These are phyloP conservation scores for Calophaca sinica DNA, from an alignment of 306 rosid genomes.

Conservation along the genomic window DNA sequence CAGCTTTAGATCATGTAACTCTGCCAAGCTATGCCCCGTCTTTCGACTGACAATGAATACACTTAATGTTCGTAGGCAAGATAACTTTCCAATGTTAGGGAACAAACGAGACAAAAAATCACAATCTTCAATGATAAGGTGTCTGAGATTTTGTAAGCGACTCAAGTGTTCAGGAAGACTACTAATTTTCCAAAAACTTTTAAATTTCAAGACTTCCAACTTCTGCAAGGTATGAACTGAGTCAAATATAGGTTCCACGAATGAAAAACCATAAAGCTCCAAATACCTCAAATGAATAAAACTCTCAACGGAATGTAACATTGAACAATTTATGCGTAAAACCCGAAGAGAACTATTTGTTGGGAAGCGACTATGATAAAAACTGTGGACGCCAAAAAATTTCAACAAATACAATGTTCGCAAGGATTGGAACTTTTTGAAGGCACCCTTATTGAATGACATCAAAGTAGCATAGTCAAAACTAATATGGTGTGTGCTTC, in stretches of 20 bases:
- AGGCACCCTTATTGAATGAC: not conserved
- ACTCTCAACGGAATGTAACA: not conserved
- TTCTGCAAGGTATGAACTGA: not conserved
- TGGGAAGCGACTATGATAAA: not conserved
- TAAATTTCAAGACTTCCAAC: constrained; percentile 12
- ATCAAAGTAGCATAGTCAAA: not conserved
- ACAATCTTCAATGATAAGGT: not conserved
- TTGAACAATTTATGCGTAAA: not conserved
- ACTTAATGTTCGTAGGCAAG: constrained; percentile 14
- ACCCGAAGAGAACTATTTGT: not conserved
- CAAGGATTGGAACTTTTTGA: not conserved
- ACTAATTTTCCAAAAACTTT: not conserved
- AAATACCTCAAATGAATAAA: constrained; percentile 33
- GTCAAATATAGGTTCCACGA: accelerated
- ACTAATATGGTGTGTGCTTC: constrained; percentile 14
- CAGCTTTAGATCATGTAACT: not conserved
- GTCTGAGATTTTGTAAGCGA: constrained; percentile 28
- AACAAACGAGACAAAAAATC: accelerated
- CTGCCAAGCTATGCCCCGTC: not conserved
- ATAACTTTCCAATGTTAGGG: constrained; percentile 22
- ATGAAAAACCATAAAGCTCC: not conserved
- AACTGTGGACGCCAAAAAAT: not conserved
- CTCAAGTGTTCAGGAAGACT: not conserved
- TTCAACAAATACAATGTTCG: not conserved
- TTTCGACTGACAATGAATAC: not conserved